A percentile compares a stretch with the other conserved stretches of the same genome.
Evolutionary conservation across 2,329 filamentous ascomycete genomes (phyloP).

Genomic region (Diaporthe nobilis): DNA sequence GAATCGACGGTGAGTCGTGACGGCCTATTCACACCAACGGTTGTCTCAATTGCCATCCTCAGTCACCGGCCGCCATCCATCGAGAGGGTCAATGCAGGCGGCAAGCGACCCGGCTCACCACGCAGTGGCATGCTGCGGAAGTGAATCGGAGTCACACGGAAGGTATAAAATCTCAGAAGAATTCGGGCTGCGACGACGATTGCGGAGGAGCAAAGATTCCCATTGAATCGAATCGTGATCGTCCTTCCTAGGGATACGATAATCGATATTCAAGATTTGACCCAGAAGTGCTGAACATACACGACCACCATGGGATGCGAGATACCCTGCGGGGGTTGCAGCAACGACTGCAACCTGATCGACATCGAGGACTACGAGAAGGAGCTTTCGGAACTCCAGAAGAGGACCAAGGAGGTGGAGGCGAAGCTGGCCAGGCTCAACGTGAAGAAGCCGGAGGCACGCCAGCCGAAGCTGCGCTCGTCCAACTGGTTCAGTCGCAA

Average conservation of each 20-base stretch:
- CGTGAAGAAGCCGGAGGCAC: slow-evolving; percentile 7
- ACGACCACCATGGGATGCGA: slow-evolving; percentile 36
- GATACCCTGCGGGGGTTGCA: slow-evolving; percentile 35
- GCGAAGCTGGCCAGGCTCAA: slow-evolving; percentile 41
- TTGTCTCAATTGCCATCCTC: background rate
- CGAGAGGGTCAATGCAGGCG: slow-evolving; percentile 25
- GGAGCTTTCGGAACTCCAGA: slow-evolving; percentile 45
- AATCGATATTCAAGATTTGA: too few species aligned
- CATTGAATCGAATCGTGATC: background rate
- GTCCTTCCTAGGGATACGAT: too few species aligned
- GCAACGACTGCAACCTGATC: slow-evolving; percentile 31
- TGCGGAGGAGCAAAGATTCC: background rate
- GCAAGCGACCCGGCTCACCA: background rate
- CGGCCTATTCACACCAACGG: background rate
- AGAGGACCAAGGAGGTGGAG: slow-evolving; percentile 45
- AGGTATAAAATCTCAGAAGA: background rate
- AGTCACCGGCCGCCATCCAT: slow-evolving; percentile 1
- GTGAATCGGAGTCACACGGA: background rate
- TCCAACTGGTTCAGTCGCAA: slow-evolving; percentile 60
- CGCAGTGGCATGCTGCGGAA: slow-evolving; percentile 22
- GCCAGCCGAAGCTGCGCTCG: slow-evolving; percentile 52
- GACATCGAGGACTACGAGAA: slow-evolving; percentile 49
- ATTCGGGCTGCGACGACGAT: background rate
- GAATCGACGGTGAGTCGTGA: background rate
- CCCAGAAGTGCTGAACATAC: background rate